Evolutionary conservation across 495 filamentous ascomycete genomes (phyloP), one percentile per base, ranked within the genome.

Genomic region (Glutinoglossum americanum): DNA sequence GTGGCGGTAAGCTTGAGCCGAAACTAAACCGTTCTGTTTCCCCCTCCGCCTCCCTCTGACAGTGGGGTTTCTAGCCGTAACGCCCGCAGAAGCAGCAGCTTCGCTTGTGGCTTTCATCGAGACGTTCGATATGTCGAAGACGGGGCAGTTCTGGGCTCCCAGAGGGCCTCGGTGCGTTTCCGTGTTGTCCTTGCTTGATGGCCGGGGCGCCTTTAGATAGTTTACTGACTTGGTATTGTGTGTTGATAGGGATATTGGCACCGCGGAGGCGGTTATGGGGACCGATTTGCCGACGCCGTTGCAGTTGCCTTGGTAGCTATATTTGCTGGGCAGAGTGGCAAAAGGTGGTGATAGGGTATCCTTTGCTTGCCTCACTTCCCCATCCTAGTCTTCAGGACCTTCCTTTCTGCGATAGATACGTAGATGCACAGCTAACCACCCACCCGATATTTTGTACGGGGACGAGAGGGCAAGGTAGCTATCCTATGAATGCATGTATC

Each of bases 91-190:
- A 64, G 81, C 83, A 7, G 83, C 83, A 23, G 65, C 72, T 60
- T 80, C 76, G 27, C 68, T 87, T n/a, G 69, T 73, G 3, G 69
- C 77, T 8, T 87, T 78, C 66, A 71, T 80, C 19, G 75, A 82
- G 6, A 69, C 68, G 26, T 80, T 87, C 60, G 77, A 81, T 65
- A 76, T 85, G 51, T 71, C 66, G 57, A 79, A 79, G 65, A 80
- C 80, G 2, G 83, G 83, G 9, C 69, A 85, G 66, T 84, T 76
- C 61, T 87, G 83, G 83, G 81, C 82, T 32, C 81, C 82, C 0
- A 70, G 80, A 59, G 84, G 84, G 54, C 72, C 80, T 23, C 66
- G 68, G 79, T 82, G 72, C 68, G 75, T 63, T 54, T 21, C 44
- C n/a, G 3, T 55, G 11, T 55, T 15, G 3, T 41, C 54, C 17